Percentiles rank a stretch among this genome's conserved stretches.
These are phyloP conservation scores for Rauvolfia tetraphylla DNA, from an alignment of 257 asterid species.

Conservation along the genomic window DNA sequence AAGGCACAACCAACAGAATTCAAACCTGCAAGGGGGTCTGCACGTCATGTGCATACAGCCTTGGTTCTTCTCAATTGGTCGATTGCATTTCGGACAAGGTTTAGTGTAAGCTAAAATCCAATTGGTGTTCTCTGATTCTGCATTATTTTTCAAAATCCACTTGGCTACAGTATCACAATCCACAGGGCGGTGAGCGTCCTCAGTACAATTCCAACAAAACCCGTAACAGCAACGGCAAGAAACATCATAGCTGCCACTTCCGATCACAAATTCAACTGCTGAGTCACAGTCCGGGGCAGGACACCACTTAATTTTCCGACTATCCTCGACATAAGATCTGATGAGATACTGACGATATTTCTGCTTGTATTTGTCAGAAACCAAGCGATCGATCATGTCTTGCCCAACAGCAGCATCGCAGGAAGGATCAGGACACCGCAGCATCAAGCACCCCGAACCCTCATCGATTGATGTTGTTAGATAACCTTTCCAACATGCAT, in stretches of 20 bases:
- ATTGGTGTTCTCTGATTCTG: constrained; percentile 97
- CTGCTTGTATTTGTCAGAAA: constrained; percentile 49
- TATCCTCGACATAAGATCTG: constrained; percentile 86
- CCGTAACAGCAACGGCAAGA: constrained; percentile 70
- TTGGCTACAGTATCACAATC: constrained; percentile 86
- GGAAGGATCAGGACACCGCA: constrained; percentile 87
- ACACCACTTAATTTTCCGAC: constrained; percentile 93
- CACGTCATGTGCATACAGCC: constrained; percentile 99
- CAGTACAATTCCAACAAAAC: constrained; percentile 96
- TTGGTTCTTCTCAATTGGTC: constrained; percentile 96
- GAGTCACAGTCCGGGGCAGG: constrained; percentile 95
- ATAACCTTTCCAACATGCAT: constrained; percentile 84
- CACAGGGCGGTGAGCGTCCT: constrained; percentile 99
- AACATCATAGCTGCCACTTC: constrained; percentile 87
- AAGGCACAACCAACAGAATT: constrained; percentile 97
- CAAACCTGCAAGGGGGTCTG: constrained; percentile 88
- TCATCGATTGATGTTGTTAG: constrained; percentile 74
- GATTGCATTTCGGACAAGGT: constrained; percentile 99
- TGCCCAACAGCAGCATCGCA: constrained; percentile 81
- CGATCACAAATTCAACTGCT: constrained; percentile 73
- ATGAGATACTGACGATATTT: constrained; percentile 71
- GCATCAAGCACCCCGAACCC: constrained; percentile 87
- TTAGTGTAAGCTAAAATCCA: constrained; percentile 98
- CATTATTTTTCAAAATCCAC: constrained; percentile 92
- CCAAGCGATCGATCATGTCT: constrained; percentile 59